Evolutionary conservation across 345 rosid genomes (phyloP).

Genomic region (Dipteronia sinensis): DNA sequence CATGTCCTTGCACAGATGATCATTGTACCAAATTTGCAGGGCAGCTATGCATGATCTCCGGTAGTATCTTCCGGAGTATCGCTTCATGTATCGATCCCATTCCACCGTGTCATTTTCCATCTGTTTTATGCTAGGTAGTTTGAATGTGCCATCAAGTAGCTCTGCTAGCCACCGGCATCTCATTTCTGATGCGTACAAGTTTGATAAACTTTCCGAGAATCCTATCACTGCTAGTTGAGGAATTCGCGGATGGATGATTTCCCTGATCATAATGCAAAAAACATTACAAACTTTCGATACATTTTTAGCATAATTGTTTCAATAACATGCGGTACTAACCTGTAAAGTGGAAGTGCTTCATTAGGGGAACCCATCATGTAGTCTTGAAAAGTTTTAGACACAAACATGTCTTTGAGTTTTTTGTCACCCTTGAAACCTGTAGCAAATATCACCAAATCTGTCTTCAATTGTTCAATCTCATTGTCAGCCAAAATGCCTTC

Average conservation of each 20-base stretch:
- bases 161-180: slow-evolving; percentile 43
- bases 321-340: slow-evolving; percentile 19
- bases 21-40: slow-evolving; percentile 48
- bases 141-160: slow-evolving; percentile 37
- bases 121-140: slow-evolving; percentile 33
- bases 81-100: slow-evolving; percentile 38
- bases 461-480: slow-evolving; percentile 18
- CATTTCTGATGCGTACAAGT: slow-evolving; percentile 43
- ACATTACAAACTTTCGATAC: background rate
- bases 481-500: slow-evolving; percentile 33
- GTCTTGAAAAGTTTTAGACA: slow-evolving; percentile 26
- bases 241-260: slow-evolving; percentile 38
- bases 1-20: slow-evolving; percentile 44
- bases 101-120: slow-evolving; percentile 39
- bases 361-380: slow-evolving; percentile 27
- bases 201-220: slow-evolving; percentile 40
- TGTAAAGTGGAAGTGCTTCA: slow-evolving; percentile 40
- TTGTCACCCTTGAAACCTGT: slow-evolving; percentile 43
- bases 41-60: slow-evolving; percentile 35
- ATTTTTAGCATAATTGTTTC: background rate
- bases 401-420: slow-evolving; percentile 37
- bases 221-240: slow-evolving; percentile 49
- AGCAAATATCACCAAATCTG: slow-evolving; percentile 38
- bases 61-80: slow-evolving; percentile 26
- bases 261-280: slow-evolving; percentile 26